Evolutionary conservation across 2,329 filamentous ascomycete species (phyloP), one percentile per base, ranked within the genome.

Genomic region (Periconia sp.): DNA sequence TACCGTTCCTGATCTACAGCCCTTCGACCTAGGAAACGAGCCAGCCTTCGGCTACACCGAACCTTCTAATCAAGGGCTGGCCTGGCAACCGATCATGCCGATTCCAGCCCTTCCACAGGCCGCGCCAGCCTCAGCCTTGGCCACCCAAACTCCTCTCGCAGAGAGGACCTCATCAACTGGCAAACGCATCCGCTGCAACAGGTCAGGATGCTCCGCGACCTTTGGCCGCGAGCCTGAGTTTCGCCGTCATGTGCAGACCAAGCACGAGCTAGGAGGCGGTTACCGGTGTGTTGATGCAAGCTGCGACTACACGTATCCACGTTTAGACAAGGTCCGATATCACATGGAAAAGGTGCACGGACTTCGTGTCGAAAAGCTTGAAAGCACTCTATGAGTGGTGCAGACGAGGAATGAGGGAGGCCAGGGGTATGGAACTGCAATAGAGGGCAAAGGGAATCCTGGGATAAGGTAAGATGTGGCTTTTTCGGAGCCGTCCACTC

Each of bases 311-410:
- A 17, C 18, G 13, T 46, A 46, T 37, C 32, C 36, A 16, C 31
- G 43, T 19, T 5, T 33, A 3, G 43, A 46, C 32, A 46, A 46
- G 23, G 43, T 46, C 9, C 32, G 26, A 9, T 29, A 30, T 7
- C 43, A 46, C 24, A 40, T 46, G 43, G 25, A 26, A 26, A 45
- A 31, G 26, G 33, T 40, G 36, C 43, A 46, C 33, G 43, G 36
- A 6, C 18, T 39, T 1, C 17, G 18, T 10, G n/a, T 44, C n/a
- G 23, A 38, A n/a, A 34, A 37, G 15, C 5, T 29, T 12, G 23
- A n/a, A 13, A 7, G 21, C 5, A 13, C 16, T 35, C 13, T 22
- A 15, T 9, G 5, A 13, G 32, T 23, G 11, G 3, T 13, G 8
- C 19, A 35, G 32, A 13, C 17, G 35, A 37, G 10, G 35, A 28